Percentiles rank a stretch among this genome's conserved stretches.
These are phyloP conservation scores for Komagataella phaffii DNA, from an alignment of 805 yeast species.

Conservation along the genomic window DNA sequence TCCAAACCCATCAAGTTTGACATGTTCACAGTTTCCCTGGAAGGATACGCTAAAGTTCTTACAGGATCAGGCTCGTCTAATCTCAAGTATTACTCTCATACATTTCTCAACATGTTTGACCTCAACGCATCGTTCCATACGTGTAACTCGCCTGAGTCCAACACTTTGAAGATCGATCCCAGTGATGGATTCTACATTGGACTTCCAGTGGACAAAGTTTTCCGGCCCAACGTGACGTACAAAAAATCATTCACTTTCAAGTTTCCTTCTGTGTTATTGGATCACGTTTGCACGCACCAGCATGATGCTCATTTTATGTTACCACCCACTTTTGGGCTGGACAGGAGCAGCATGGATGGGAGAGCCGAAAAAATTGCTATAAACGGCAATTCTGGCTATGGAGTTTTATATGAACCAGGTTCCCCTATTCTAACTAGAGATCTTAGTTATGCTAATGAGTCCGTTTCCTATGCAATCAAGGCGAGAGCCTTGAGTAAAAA, in stretches of 20 bases:
- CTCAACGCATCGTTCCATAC: conserved; percentile 1
- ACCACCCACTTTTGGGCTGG: conserved; percentile 29
- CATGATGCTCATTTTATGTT: conserved; percentile 12
- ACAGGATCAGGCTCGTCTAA: neutral
- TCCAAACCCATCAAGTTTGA: conserved; percentile 36
- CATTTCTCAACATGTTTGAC: conserved; percentile 3
- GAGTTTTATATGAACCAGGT: conserved; percentile 31
- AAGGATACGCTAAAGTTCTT: conserved; percentile 23
- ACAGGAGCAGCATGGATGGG: conserved; percentile 13
- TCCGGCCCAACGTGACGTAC: conserved; percentile 32
- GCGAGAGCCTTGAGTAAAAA: conserved; percentile 35
- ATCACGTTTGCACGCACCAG: conserved; percentile 33
- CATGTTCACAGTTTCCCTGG: conserved; percentile 45
- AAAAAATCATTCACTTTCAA: conserved; percentile 46
- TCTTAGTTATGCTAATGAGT: conserved; percentile 22
- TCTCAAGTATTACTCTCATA: neutral
- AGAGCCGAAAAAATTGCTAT: conserved; percentile 12
- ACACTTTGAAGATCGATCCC: neutral
- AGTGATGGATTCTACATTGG: conserved; percentile 19
- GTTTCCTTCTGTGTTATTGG: conserved; percentile 38
- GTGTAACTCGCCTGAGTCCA: neutral
- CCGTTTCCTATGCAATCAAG: conserved; percentile 38
- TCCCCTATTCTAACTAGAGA: conserved; percentile 41
- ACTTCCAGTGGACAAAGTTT: conserved; percentile 27
- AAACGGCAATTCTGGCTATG: conserved; percentile 36